Conservation (phyloP, 352 stramenopile species). For the Phytophthora uliginosa region DNA sequence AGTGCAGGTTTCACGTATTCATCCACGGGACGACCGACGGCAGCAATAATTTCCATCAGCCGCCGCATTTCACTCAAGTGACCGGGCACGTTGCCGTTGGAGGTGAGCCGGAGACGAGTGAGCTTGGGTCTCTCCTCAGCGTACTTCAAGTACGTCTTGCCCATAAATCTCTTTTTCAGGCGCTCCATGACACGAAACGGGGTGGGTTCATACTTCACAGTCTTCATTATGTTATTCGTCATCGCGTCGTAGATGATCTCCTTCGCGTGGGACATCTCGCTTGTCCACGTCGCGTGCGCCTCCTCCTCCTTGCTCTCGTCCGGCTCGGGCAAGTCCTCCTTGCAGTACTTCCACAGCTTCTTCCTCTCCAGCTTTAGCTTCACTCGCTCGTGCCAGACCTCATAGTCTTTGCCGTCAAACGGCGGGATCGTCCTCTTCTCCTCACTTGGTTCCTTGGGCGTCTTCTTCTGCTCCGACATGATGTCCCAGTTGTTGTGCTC, state of each 20-base stretch:
- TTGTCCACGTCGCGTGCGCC: too few species aligned
- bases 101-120: background rate
- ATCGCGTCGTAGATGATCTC: background rate
- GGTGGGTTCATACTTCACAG: background rate
- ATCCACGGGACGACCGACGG: slow-evolving; percentile 2
- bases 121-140: slow-evolving; percentile 4
- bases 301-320: background rate
- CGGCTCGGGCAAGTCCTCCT: too few species aligned
- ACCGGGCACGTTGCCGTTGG: background rate
- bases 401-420: too few species aligned
- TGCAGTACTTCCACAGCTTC: too few species aligned
- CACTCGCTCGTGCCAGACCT: too few species aligned
- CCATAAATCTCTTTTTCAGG: background rate
- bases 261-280: too few species aligned
- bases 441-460: too few species aligned
- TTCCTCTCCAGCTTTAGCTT: too few species aligned
- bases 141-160: slow-evolving; percentile 9
- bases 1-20: slow-evolving; percentile 11
- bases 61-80: slow-evolving; percentile 5
- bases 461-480: too few species aligned
- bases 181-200: background rate
- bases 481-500: too few species aligned
- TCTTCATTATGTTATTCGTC: slow-evolving; percentile 2
- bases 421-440: too few species aligned
- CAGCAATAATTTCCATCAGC: slow-evolving; percentile 12